A percentile compares a stretch with the other conserved stretches of the same genome.
Conservation (phyloP, 2,329 filamentous ascomycete genomes). For the Harringtonia lauricola region DNA sequence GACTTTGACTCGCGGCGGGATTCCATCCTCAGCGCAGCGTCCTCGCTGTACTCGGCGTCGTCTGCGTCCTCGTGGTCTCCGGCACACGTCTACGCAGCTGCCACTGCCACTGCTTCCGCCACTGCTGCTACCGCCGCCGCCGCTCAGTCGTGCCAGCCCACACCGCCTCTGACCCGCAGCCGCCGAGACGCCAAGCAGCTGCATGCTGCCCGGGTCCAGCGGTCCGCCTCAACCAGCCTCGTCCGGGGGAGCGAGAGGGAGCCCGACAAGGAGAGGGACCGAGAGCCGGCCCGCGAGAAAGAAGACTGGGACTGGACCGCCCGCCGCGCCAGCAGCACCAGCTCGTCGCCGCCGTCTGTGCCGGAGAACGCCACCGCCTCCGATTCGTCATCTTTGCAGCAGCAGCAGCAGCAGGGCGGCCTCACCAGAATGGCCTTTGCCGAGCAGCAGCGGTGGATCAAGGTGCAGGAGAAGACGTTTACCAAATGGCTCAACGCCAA, state of each 20-base stretch:
- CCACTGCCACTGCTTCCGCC: neutral
- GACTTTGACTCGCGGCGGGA: conserved; percentile 18
- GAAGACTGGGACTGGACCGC: conserved; percentile 9
- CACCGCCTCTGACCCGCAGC: conserved; percentile 21
- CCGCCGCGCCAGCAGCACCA: conserved; percentile 6
- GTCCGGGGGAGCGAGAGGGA: conserved; percentile 18
- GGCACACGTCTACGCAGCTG: neutral
- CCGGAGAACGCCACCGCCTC: conserved; percentile 8
- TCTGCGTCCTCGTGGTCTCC: conserved; percentile 1
- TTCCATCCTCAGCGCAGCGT: conserved; percentile 18
- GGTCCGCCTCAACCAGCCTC: conserved; percentile 28
- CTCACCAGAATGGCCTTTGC: conserved; percentile 51
- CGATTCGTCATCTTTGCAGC: neutral
- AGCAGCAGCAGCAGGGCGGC: conserved; percentile 33
- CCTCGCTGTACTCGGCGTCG: conserved; percentile 10
- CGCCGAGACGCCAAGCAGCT: conserved; percentile 36
- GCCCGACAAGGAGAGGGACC: conserved; percentile 5
- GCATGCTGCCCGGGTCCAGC: conserved; percentile 37
- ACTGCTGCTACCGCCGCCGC: too few species aligned
- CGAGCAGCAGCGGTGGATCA: conserved; percentile 58
- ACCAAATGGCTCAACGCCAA: conserved; percentile 99
- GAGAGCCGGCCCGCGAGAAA: neutral
- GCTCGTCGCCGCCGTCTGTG: conserved; percentile 4
- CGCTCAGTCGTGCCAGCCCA: conserved; percentile 13
- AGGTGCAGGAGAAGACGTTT: conserved; percentile 96